A percentile compares a stretch with the other conserved stretches of the same genome.
Evolutionary conservation across 2,329 filamentous ascomycete species (phyloP).

Genomic region (Claviceps citrina): DNA sequence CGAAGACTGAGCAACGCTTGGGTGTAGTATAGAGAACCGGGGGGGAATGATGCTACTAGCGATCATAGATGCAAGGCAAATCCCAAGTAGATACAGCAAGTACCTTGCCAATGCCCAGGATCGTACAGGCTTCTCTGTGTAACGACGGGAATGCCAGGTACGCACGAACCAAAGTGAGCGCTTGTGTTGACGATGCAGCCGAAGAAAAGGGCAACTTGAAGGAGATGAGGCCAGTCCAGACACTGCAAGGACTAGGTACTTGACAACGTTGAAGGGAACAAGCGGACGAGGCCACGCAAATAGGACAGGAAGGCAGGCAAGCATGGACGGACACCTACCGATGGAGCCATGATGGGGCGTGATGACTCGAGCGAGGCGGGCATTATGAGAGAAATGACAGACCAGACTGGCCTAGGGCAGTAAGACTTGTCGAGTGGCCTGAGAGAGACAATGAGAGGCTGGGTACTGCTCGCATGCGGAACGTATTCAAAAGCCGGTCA

Average conservation of each 20-base stretch:
- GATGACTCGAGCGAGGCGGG: conserved; percentile 44
- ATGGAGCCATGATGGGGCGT: conserved; percentile 47
- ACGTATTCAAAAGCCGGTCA: not conserved
- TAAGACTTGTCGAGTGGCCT: not conserved
- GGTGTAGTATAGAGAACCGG: too few relatives aligned
- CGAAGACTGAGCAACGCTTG: too few relatives aligned
- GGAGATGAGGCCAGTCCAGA: conserved; percentile 5
- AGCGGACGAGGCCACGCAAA: not conserved
- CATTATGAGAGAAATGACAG: conserved; percentile 22
- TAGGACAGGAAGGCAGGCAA: not conserved
- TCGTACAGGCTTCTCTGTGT: too few relatives aligned
- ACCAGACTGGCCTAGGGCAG: not conserved
- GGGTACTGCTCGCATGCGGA: not conserved
- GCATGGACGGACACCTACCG: conserved; percentile 31
- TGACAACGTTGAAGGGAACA: conserved; percentile 2
- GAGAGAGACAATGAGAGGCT: not conserved
- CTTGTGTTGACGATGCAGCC: not conserved
- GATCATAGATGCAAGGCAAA: not conserved
- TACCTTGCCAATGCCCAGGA: too few relatives aligned
- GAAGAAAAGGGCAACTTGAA: conserved; percentile 3
- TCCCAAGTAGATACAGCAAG: not conserved
- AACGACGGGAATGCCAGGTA: conserved; percentile 2
- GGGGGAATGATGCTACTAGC: not conserved
- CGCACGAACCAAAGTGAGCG: conserved; percentile 2
- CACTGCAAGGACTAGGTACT: conserved; percentile 2